A percentile compares a stretch with the other conserved stretches of the same genome.
These are phyloP conservation scores for Phytophthora pseudosyringae DNA, from an alignment of 352 stramenopile species.

Conservation along the genomic window DNA sequence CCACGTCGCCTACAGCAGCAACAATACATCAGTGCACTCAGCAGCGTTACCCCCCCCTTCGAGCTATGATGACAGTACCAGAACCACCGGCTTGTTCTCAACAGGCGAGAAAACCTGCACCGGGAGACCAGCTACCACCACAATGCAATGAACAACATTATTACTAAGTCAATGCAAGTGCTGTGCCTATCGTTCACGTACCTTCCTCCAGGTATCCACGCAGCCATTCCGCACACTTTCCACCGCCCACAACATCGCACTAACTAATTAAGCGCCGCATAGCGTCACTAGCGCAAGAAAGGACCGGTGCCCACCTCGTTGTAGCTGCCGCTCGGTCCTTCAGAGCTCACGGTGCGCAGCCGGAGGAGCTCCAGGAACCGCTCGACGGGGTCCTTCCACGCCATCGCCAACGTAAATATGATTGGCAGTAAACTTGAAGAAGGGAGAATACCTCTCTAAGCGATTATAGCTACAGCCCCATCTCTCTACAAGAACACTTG, in stretches of 20 bases:
- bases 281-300: background rate
- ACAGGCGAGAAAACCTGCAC: conserved; percentile 65
- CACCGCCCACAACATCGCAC: background rate
- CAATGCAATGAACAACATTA: background rate
- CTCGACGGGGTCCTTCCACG: conserved; percentile 45
- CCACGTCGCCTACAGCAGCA: conserved; percentile 68
- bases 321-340: conserved; percentile 75
- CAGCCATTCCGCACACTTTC: conserved; percentile 78
- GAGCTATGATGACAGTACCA: conserved; percentile 52
- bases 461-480: conserved; percentile 8
- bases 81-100: conserved; percentile 88
- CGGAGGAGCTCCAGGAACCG: conserved; percentile 84
- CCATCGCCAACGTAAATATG: conserved; percentile 4
- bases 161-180: background rate
- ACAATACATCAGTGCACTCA: background rate
- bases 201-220: conserved; percentile 53
- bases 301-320: conserved; percentile 39
- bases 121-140: conserved; percentile 40
- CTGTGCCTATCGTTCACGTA: conserved; percentile 22
- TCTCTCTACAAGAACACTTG: conserved; percentile 29
- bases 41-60: background rate
- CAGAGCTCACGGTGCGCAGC: conserved; percentile 79
- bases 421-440: conserved; percentile 13
- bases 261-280: background rate
- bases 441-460: conserved; percentile 7